Base-by-base conservation (phyloP, 2,329 filamentous ascomycete species). In the Simplicillium aogashimaense region DNA sequence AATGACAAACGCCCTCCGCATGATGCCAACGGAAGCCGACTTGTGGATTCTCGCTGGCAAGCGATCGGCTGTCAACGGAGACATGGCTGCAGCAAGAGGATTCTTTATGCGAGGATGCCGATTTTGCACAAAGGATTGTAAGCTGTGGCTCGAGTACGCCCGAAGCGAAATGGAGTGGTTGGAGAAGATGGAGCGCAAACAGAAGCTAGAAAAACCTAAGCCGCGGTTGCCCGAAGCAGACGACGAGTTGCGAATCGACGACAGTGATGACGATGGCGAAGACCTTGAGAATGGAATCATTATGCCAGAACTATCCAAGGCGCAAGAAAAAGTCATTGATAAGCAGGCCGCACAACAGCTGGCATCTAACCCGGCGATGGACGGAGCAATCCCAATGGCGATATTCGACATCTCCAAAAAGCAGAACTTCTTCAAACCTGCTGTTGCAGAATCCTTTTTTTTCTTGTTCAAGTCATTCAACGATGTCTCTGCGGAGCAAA, bases 81-180 rank as follows among this genome's bases (percentile, higher is more conserved):
- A 97, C 61, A 94, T 97, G 78, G 82, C 80, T 17, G 81, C 82
- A 35, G 88, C 90, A 3, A 68, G 92, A 45, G 83, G 78, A 36
- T 92, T 71, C 73, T 98, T 88, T 76, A 94, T 79, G 70, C 74
- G 90, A 45, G 92, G 89, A 0, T 75, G 94, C 54, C 73, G 92
- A 33, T 97, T 98, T 61, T 95, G 89, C 65, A 86, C 81, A 38
- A 76, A 69, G 37, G 81, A 83, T 36, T 77, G 71, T 47, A 68
- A 70, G 14, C 60, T 98, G 38, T 98, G 90, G 88, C 57, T 94
- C 29, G 86, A 95, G 63, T 97, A 95, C 57, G 83, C 85, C 8
- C 82, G 85, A 55, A 73, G 90, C 54, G 92, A 98, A 69, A 87
- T 95, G 78, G 82, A 92, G 46, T 97, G 94, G 70, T 70, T 97